These are phyloP conservation scores for Starmera caribaea DNA, from an alignment of 805 yeast species.

Conservation along the genomic window DNA sequence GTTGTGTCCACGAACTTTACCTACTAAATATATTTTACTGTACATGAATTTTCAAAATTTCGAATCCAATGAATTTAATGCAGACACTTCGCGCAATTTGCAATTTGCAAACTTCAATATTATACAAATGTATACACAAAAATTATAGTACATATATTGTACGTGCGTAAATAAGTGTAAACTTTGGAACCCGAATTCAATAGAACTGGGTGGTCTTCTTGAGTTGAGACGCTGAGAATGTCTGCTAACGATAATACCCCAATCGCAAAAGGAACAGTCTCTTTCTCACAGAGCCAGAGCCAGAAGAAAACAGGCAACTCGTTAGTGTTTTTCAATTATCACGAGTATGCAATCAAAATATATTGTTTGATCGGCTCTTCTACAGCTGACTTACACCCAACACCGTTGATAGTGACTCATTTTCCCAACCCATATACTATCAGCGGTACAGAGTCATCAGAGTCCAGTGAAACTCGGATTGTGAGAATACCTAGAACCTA, in stretches of 20 bases:
- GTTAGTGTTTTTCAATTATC: slow-evolving; percentile 53
- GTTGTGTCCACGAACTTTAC: too few relatives aligned
- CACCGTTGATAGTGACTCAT: slow-evolving; percentile 45
- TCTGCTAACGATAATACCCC: neutral
- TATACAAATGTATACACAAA: too few relatives aligned
- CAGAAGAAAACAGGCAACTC: slow-evolving; percentile 4
- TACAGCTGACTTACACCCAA: slow-evolving; percentile 20
- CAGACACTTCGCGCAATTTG: too few relatives aligned
- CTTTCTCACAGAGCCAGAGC: slow-evolving; percentile 12
- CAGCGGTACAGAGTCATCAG: slow-evolving; percentile 20
- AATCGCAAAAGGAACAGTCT: slow-evolving; percentile 8
- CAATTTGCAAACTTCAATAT: too few relatives aligned
- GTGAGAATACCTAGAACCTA: slow-evolving; percentile 54
- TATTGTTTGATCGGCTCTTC: slow-evolving; percentile 17
- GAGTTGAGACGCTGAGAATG: too few relatives aligned
- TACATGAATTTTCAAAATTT: too few relatives aligned
- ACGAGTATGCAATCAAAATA: slow-evolving; percentile 39
- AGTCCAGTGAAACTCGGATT: slow-evolving; percentile 37
- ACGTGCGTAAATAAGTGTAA: too few relatives aligned
- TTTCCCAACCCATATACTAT: slow-evolving; percentile 52
- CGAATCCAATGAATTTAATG: too few relatives aligned
- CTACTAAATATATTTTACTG: too few relatives aligned
- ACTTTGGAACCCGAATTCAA: too few relatives aligned
- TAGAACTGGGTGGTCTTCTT: too few relatives aligned
- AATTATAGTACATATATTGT: too few relatives aligned